These are phyloP conservation scores for Lichtheimia corymbifera DNA, from an alignment of 371 early-diverging fungal genomes.

Conservation along the genomic window DNA sequence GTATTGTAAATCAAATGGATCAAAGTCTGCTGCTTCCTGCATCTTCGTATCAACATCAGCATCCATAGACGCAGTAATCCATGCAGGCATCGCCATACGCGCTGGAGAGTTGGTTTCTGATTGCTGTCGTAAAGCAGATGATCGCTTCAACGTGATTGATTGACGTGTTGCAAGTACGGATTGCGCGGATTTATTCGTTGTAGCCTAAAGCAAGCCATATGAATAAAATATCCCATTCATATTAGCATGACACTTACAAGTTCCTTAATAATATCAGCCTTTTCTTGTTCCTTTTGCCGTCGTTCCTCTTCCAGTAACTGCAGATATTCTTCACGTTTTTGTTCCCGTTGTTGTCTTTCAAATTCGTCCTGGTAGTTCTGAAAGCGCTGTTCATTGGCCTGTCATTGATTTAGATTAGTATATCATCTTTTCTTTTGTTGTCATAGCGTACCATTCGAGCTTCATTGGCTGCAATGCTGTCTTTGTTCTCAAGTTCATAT, in stretches of 20 bases:
- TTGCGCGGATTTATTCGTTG: slow-evolving; percentile 51
- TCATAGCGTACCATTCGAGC: slow-evolving; percentile 41
- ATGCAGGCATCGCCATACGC: slow-evolving; percentile 36
- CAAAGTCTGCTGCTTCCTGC: slow-evolving; percentile 46
- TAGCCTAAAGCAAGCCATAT: slow-evolving; percentile 26
- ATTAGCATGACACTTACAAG: slow-evolving; percentile 29
- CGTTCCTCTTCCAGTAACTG: slow-evolving; percentile 55
- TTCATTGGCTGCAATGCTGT: slow-evolving; percentile 73
- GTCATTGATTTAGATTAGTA: neutral
- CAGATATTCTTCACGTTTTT: slow-evolving; percentile 57
- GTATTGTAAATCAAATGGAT: slow-evolving; percentile 53
- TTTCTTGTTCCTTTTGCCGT: slow-evolving; percentile 43
- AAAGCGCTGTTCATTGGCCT: slow-evolving; percentile 51
- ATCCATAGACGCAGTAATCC: slow-evolving; percentile 49
- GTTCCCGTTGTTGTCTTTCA: slow-evolving; percentile 50
- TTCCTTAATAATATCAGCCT: slow-evolving; percentile 52
- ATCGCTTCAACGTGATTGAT: slow-evolving; percentile 40
- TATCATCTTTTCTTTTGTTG: neutral
- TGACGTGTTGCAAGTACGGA: slow-evolving; percentile 47
- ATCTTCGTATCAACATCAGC: slow-evolving; percentile 43
- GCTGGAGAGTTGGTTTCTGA: slow-evolving; percentile 15
- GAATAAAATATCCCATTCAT: neutral
- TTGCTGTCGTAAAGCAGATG: slow-evolving; percentile 41
- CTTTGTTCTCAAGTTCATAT: slow-evolving; percentile 81
- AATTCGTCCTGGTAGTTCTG: slow-evolving; percentile 42